Evolutionary conservation across 2,329 filamentous ascomycete species (phyloP), one percentile per base, ranked within the genome.

Genomic region (Acephala macrosclerotiorum): DNA sequence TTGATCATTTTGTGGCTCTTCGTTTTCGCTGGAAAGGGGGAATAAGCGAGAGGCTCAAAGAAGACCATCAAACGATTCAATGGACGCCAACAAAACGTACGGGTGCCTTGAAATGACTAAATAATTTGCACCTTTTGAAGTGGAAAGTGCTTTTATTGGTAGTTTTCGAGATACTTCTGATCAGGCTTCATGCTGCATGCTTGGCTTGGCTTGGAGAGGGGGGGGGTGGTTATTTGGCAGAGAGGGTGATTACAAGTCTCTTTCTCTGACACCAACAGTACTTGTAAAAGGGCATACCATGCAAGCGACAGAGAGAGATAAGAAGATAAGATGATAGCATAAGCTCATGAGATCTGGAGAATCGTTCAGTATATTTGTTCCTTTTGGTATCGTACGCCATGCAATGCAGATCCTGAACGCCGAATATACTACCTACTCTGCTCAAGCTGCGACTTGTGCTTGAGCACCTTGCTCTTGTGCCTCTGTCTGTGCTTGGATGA

Each of bases 401-500:
- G 58, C 62, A 72, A 73, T 73, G 69, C 71, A 66, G 47, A 35
- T 29, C 58, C 65, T 58, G 38, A 69, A 71, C 67, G 47, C 70
- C 65, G 57, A 33, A 38, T 35, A 55, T 55, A 18, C 42, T 66
- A 58, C 53, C 22, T 22, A 33, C 18, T 26, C 55, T 60, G 18
- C 55, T 72, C 60, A 73, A 68, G 69, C 69, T 42, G 68, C 66
- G 45, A 66, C 58, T 58, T 73, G 68, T 60, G 71, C 56, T 62
- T 68, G 67, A 25, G 63, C 51, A 38, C 63, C 66, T 66, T 68
- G 72, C 18, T 61, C 70, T 61, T 80, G 78, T 68, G 80, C 73
- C 62, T 78, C 75, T 16, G 75, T 75, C 67, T 83, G 81, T 40
- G 82, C 74, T 68, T 81, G 79, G 59, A 81, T 78, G 65, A 82